A percentile compares a stretch with the other conserved stretches of the same genome.
Conservation (phyloP, 257 asterid species). For the Scutellaria baicalensis region DNA sequence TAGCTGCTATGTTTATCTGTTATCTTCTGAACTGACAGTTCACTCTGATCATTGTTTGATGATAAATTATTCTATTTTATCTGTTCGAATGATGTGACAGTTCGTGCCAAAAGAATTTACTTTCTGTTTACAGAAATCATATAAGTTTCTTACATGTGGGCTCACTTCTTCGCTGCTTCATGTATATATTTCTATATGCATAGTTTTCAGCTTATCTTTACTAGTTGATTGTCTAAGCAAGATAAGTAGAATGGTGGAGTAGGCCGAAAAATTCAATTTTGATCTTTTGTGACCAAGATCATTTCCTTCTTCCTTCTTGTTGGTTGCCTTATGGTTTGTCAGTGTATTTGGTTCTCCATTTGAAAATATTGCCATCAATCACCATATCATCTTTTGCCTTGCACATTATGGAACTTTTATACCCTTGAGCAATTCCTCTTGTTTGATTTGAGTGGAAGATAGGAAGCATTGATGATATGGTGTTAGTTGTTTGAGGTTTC, state of each 20-base stretch:
- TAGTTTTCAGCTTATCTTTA: conserved; percentile 3
- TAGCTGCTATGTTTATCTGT: neutral
- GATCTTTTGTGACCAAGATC: neutral
- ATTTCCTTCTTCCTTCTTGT: neutral
- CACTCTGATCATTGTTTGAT: neutral
- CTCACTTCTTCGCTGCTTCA: neutral
- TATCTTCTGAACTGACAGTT: neutral
- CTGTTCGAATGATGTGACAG: neutral
- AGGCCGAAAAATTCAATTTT: neutral
- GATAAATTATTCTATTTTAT: neutral
- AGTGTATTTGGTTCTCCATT: neutral
- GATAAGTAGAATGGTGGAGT: neutral
- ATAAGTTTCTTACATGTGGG: neutral
- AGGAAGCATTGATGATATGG: neutral
- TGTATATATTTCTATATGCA: neutral
- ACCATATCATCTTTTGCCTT: neutral
- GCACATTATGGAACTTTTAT: neutral
- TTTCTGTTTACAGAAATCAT: neutral
- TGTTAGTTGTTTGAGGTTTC: neutral
- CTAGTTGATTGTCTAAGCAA: neutral
- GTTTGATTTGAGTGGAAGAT: neutral
- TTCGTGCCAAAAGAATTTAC: neutral
- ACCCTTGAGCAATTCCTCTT: neutral
- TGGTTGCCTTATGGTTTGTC: neutral
- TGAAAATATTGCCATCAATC: neutral